A percentile compares a stretch with the other conserved stretches of the same genome.
Conservation (phyloP, 108 stramenopile genomes). For the Nitzschia sp. region DNA sequence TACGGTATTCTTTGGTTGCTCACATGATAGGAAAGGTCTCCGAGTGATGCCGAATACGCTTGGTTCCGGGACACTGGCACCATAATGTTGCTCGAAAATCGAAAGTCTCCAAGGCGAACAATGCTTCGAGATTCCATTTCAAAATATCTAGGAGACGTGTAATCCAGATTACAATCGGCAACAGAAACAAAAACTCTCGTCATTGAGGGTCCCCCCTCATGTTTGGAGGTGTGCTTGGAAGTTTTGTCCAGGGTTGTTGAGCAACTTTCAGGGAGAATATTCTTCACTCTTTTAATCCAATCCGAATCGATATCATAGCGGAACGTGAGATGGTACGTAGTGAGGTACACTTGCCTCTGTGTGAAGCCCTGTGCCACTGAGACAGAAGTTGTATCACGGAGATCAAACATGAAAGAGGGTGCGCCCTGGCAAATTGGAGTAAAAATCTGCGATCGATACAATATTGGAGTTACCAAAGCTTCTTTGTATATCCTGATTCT, state of each 20-base stretch:
- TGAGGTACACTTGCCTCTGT: constrained; percentile 43
- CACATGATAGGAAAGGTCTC: constrained; percentile 55
- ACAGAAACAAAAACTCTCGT: constrained; percentile 57
- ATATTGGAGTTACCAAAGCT: constrained; percentile 32
- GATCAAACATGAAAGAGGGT: constrained; percentile 67
- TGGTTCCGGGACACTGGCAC: constrained; percentile 47
- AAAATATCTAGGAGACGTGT: constrained; percentile 51
- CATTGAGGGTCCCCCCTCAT: constrained; percentile 23
- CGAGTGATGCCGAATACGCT: constrained; percentile 58
- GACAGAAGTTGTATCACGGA: constrained; percentile 29
- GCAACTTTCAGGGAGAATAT: constrained; percentile 19
- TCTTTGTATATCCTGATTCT: constrained; percentile 3
- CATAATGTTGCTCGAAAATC: constrained; percentile 72
- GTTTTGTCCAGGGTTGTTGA: not conserved
- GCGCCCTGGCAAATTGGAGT: constrained; percentile 67
- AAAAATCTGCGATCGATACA: constrained; percentile 64
- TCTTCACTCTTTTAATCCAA: constrained; percentile 45
- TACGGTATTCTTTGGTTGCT: constrained; percentile 51
- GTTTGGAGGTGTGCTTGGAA: not conserved
- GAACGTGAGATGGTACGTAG: constrained; percentile 72
- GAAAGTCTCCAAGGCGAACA: constrained; percentile 66
- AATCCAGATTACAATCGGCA: constrained; percentile 78
- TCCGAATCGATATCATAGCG: constrained; percentile 55
- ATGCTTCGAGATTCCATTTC: constrained; percentile 50
- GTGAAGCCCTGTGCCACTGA: constrained; percentile 13